Evolutionary conservation across 176 grass and related monocot genomes (phyloP).

Genomic region (Musa troglodytarum): DNA sequence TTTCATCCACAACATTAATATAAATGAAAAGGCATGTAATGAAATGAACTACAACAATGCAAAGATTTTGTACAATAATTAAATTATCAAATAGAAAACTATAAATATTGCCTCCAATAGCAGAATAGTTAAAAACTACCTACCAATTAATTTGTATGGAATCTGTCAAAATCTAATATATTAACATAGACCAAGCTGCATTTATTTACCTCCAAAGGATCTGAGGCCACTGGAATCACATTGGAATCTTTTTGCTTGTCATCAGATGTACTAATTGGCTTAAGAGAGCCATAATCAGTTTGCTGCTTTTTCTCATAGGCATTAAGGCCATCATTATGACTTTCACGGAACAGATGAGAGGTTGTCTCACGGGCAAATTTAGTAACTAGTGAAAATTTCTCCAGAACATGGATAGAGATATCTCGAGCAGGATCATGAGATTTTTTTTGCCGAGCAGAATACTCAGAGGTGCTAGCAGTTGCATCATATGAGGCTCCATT

Average conservation of each 20-base stretch:
- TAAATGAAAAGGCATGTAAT: background rate
- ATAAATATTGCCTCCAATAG: background rate
- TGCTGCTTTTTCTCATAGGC: slow-evolving; percentile 51
- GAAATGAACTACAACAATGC: background rate
- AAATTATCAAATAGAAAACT: background rate
- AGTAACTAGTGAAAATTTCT: slow-evolving; percentile 96
- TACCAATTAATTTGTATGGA: background rate
- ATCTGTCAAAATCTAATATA: background rate
- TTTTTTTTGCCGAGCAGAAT: slow-evolving; percentile 56
- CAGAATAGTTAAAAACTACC: too few species aligned
- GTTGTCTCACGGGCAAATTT: slow-evolving; percentile 92
- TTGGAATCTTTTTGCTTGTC: slow-evolving; percentile 39
- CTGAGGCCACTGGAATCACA: slow-evolving; percentile 30
- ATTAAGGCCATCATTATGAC: slow-evolving; percentile 39
- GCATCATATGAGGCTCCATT: slow-evolving; percentile 30
- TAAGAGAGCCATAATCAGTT: slow-evolving; percentile 31
- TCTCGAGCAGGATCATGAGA: slow-evolving; percentile 64
- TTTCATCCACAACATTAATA: background rate
- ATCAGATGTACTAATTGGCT: slow-evolving; percentile 36
- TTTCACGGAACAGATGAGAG: slow-evolving; percentile 69
- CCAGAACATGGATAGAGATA: slow-evolving; percentile 82
- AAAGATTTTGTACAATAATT: background rate
- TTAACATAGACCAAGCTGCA: background rate
- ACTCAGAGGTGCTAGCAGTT: slow-evolving; percentile 44
- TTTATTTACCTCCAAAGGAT: slow-evolving; percentile 57